Evolutionary conservation across 106 monocot species (phyloP).

Genomic region (Alisma plantagoaquatica): DNA sequence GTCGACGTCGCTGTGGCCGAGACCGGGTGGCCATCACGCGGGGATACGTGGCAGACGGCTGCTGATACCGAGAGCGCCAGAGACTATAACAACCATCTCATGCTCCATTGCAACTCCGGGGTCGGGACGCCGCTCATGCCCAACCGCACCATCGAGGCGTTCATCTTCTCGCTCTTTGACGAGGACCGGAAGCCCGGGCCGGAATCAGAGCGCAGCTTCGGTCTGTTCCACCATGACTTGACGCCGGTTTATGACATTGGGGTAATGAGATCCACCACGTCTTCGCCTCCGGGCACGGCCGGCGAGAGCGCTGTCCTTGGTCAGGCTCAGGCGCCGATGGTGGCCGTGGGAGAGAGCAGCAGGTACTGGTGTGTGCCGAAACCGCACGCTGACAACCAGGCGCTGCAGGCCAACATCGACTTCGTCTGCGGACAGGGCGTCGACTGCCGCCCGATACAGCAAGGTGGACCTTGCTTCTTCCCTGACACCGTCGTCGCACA

Average conservation of each 20-base stretch:
- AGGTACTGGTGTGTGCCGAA: constrained; percentile 58
- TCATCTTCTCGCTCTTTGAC: constrained; percentile 61
- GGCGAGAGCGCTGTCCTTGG: background rate
- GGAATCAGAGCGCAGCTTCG: constrained; percentile 57
- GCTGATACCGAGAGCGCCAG: constrained; percentile 25
- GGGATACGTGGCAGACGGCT: constrained; percentile 38
- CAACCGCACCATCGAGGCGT: constrained; percentile 52
- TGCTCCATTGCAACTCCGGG: constrained; percentile 31
- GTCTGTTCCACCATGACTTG: constrained; percentile 48
- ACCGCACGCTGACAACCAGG: constrained; percentile 10
- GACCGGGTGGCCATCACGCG: constrained; percentile 71
- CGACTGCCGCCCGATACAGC: constrained; percentile 40
- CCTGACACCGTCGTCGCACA: constrained; percentile 41
- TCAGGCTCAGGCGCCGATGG: background rate
- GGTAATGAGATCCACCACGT: constrained; percentile 12
- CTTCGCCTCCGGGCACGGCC: background rate
- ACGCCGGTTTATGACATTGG: constrained; percentile 54
- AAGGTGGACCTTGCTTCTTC: constrained; percentile 39
- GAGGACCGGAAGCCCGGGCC: constrained; percentile 77
- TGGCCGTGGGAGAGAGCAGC: background rate
- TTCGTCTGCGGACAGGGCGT: constrained; percentile 42
- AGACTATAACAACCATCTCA: constrained; percentile 47
- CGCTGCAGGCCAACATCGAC: constrained; percentile 52
- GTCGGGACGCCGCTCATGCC: constrained; percentile 78
- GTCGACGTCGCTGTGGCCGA: constrained; percentile 56